These are phyloP conservation scores for Pichiaceae sp. DNA, from an alignment of 1,139 yeast species.

Conservation along the genomic window DNA sequence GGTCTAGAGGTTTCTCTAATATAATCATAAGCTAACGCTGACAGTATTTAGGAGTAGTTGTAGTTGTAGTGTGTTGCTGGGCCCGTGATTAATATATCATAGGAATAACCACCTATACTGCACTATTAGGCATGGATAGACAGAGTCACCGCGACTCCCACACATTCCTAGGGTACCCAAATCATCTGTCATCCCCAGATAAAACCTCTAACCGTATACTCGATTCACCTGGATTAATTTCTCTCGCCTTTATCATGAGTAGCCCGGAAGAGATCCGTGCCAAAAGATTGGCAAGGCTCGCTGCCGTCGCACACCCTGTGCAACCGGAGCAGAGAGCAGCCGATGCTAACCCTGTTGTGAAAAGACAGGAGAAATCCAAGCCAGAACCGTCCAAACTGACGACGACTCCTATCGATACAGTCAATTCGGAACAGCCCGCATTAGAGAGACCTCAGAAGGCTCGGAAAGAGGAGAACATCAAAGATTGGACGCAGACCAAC, in stretches of 20 bases:
- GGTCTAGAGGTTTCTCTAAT: neutral
- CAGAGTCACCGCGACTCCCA: no score
- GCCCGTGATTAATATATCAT: no score
- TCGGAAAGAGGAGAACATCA: constrained; percentile 6
- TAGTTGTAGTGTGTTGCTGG: neutral
- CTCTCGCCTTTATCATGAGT: no score
- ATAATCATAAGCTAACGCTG: constrained; percentile 1
- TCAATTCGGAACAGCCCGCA: neutral
- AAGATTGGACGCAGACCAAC: constrained; percentile 25
- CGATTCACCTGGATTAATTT: no score
- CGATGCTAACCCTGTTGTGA: neutral
- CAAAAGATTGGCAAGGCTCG: constrained; percentile 46
- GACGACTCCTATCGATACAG: neutral
- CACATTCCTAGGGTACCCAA: no score
- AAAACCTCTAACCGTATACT: no score
- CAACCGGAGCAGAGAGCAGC: neutral
- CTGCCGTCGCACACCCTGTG: constrained; percentile 14
- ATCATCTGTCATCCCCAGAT: no score
- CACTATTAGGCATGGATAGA: no score
- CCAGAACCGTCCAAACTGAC: neutral
- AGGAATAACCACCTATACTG: no score
- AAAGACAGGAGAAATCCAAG: neutral
- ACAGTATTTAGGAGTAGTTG: no score
- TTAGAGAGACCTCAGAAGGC: neutral
- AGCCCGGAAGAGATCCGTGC: constrained; percentile 41